These are phyloP conservation scores for Solanum lignicaule DNA, from an alignment of 257 asterid species.

Conservation along the genomic window DNA sequence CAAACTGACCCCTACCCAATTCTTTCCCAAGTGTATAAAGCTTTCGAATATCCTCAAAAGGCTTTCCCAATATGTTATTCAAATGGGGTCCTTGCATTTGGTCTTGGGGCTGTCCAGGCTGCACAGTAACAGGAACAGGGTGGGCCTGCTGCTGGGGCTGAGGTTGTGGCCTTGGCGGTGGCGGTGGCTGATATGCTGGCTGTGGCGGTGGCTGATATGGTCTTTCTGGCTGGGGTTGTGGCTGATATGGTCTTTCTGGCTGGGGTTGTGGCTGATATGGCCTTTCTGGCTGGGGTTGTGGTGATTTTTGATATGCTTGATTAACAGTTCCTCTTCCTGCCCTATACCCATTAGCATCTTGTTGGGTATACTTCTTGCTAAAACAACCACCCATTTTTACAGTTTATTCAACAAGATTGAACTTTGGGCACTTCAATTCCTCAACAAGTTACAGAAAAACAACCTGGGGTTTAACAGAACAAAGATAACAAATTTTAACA, in stretches of 20 bases:
- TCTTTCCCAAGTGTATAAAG: conserved; percentile 46
- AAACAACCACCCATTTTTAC: conserved; percentile 52
- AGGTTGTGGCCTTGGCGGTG: not conserved
- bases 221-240: conserved; percentile 3
- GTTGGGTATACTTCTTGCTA: conserved; percentile 27
- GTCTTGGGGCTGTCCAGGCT: conserved; percentile 15
- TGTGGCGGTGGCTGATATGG: not conserved
- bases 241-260: conserved; percentile 2
- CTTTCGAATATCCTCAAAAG: conserved; percentile 46
- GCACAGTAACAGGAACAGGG: conserved; percentile 15
- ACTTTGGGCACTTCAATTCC: conserved; percentile 7
- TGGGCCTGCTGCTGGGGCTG: not conserved
- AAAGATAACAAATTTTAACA: not conserved
- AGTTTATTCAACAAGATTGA: conserved; percentile 12
- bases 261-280: not conserved
- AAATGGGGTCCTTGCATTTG: conserved; percentile 28
- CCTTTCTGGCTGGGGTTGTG: conserved; percentile 7
- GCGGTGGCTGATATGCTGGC: not conserved
- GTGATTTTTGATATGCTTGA: conserved; percentile 11
- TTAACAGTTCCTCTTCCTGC: conserved; percentile 11
- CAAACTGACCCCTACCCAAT: conserved; percentile 62
- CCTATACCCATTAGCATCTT: conserved; percentile 28
- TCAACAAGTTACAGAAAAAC: not conserved
- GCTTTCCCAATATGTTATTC: conserved; percentile 50
- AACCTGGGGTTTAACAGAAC: not conserved